These are phyloP conservation scores for Blastobotrys attinorum DNA, from an alignment of 805 yeast genomes.

Conservation along the genomic window DNA sequence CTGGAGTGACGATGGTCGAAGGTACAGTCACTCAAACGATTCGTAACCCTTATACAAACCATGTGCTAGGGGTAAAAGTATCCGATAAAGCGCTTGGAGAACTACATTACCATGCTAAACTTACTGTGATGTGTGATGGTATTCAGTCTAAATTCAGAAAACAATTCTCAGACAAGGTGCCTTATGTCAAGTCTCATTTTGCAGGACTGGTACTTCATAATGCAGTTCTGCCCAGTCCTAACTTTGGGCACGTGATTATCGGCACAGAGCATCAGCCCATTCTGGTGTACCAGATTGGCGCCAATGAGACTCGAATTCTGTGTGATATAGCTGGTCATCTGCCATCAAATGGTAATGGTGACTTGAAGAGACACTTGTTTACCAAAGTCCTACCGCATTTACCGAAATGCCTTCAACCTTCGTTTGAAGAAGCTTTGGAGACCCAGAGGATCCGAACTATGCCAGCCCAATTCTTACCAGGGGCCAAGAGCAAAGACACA, in stretches of 20 bases:
- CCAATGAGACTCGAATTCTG: constrained; percentile 74
- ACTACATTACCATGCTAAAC: constrained; percentile 45
- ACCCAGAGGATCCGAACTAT: constrained; percentile 61
- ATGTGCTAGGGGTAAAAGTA: constrained; percentile 65
- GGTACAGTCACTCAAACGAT: constrained; percentile 73
- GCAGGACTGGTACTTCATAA: constrained; percentile 72
- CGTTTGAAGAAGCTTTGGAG: constrained; percentile 58
- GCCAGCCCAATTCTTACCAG: constrained; percentile 92
- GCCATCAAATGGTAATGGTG: constrained; percentile 56
- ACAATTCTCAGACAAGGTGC: constrained; percentile 54
- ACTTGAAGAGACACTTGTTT: constrained; percentile 51
- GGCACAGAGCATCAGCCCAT: constrained; percentile 79
- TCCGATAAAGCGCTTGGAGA: constrained; percentile 27
- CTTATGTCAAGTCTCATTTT: constrained; percentile 73
- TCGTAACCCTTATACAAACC: constrained; percentile 42
- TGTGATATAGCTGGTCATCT: constrained; percentile 79
- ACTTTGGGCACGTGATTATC: constrained; percentile 84
- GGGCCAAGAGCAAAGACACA: constrained; percentile 53
- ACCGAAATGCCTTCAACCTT: constrained; percentile 57
- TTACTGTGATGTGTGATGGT: constrained; percentile 85
- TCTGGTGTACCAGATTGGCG: constrained; percentile 78
- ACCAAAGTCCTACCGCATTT: constrained; percentile 55
- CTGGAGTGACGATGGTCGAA: constrained; percentile 69
- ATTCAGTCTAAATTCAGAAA: constrained; percentile 88
- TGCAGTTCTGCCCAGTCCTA: constrained; percentile 64